A percentile compares a stretch with the other conserved stretches of the same genome.
Conservation (phyloP, 768 basidiomycete genomes). For the Wakefieldia striispora region DNA sequence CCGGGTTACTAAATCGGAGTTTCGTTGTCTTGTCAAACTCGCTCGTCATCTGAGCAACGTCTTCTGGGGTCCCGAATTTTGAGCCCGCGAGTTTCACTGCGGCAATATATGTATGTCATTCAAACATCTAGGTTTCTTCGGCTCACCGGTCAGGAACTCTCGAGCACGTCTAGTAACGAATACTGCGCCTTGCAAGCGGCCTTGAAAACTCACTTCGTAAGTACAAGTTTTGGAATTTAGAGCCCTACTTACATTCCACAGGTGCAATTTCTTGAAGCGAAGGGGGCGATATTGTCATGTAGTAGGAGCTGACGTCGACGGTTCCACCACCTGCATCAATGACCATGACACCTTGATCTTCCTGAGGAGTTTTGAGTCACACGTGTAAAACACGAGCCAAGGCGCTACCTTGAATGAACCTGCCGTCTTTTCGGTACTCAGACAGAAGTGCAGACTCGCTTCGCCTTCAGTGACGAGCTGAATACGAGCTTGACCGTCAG, state of each 20-base stretch:
- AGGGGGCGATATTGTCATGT: slow-evolving; percentile 31
- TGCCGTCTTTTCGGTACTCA: slow-evolving; percentile 36
- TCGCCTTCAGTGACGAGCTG: slow-evolving; percentile 53
- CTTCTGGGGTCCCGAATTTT: slow-evolving; percentile 36
- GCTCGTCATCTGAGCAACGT: slow-evolving; percentile 39
- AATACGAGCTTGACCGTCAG: slow-evolving; percentile 36
- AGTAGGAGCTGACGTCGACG: slow-evolving; percentile 57
- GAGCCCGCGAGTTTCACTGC: slow-evolving; percentile 42
- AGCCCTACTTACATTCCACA: slow-evolving; percentile 36
- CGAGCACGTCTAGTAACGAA: slow-evolving; percentile 48
- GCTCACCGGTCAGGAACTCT: slow-evolving; percentile 38
- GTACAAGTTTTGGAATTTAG: not conserved
- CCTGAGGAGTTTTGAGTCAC: slow-evolving; percentile 26
- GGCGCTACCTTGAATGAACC: slow-evolving; percentile 26
- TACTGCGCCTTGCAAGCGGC: slow-evolving; percentile 49
- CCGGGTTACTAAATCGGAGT: slow-evolving; percentile 38
- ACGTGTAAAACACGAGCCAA: not conserved
- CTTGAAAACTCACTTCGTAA: slow-evolving; percentile 29
- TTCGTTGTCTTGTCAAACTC: slow-evolving; percentile 51
- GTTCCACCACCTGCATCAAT: slow-evolving; percentile 67
- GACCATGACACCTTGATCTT: slow-evolving; percentile 46
- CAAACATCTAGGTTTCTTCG: not conserved
- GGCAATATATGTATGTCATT: not conserved
- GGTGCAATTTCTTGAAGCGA: slow-evolving; percentile 50
- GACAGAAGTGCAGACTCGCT: slow-evolving; percentile 49